Conservation (phyloP, 257 asterid species). For the Buddleja alternifolia region DNA sequence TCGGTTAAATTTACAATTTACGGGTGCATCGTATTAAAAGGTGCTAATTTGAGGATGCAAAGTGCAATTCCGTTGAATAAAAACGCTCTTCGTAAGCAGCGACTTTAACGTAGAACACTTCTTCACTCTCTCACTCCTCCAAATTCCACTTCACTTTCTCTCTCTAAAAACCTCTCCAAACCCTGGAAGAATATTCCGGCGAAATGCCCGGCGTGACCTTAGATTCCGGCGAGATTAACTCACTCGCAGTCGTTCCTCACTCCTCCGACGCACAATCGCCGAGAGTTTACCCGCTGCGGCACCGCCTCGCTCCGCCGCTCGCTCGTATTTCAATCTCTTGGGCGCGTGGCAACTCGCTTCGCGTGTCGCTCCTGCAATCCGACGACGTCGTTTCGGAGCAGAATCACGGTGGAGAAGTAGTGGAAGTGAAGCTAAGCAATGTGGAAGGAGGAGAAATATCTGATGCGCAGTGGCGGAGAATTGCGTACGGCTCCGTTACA, state of each 20-base stretch:
- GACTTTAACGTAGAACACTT: slow-evolving; percentile 9
- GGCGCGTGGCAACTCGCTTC: slow-evolving; percentile 94
- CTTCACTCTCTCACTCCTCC: not conserved
- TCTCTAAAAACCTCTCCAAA: slow-evolving; percentile 32
- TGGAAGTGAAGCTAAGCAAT: slow-evolving; percentile 66
- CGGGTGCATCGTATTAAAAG: too few species aligned
- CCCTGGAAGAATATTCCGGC: slow-evolving; percentile 52
- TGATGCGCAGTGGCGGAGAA: slow-evolving; percentile 72
- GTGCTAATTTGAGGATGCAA: too few species aligned
- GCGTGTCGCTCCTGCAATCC: slow-evolving; percentile 61
- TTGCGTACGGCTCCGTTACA: slow-evolving; percentile 83
- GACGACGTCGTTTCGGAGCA: slow-evolving; percentile 30
- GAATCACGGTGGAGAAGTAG: slow-evolving; percentile 63
- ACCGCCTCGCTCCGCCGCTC: slow-evolving; percentile 54
- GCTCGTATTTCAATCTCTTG: slow-evolving; percentile 73
- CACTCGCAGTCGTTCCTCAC: slow-evolving; percentile 52
- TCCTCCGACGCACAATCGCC: slow-evolving; percentile 42
- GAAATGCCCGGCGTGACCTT: slow-evolving; percentile 71
- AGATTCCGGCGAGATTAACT: slow-evolving; percentile 51
- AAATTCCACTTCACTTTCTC: not conserved
- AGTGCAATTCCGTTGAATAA: too few species aligned
- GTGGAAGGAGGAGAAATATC: slow-evolving; percentile 59
- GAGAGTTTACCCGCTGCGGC: slow-evolving; percentile 55
- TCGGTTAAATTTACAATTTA: too few species aligned
- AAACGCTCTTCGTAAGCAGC: not conserved